Percentiles rank a stretch among this genome's conserved stretches.
Conservation (phyloP, 208 protist species). For the Crithidia mellificae region DNA sequence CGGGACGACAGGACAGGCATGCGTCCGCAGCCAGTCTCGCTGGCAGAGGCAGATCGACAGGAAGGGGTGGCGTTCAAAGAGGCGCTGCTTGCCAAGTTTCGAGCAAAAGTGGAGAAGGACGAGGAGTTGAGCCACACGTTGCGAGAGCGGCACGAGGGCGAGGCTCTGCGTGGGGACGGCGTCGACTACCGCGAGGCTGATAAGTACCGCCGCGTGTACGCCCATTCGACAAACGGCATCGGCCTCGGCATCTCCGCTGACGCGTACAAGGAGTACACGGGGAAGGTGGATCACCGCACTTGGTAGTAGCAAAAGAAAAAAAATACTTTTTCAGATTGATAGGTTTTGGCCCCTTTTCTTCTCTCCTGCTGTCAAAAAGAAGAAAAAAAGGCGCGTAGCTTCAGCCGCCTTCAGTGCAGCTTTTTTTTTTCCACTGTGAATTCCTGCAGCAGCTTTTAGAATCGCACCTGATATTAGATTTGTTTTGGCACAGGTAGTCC, state of each 20-base stretch:
- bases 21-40: conserved; percentile 35
- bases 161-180: conserved; percentile 46
- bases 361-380: neutral
- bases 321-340: too few relatives aligned
- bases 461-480: too few relatives aligned
- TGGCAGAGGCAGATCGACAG: conserved; percentile 52
- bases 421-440: too few relatives aligned
- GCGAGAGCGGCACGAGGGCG: conserved; percentile 33
- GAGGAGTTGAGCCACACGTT: conserved; percentile 33
- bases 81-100: conserved; percentile 54
- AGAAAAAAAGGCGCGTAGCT: too few relatives aligned
- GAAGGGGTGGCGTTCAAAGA: conserved; percentile 50
- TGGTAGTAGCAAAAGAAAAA: too few relatives aligned
- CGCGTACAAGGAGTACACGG: conserved; percentile 66
- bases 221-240: conserved; percentile 66
- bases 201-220: conserved; percentile 39
- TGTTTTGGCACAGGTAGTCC: too few relatives aligned
- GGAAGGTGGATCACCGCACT: conserved; percentile 36
- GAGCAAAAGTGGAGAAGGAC: conserved; percentile 48
- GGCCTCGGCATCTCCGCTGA: conserved; percentile 75
- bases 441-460: too few relatives aligned
- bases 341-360: too few relatives aligned
- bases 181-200: conserved; percentile 70
- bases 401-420: too few relatives aligned
- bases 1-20: conserved; percentile 50